Evolutionary conservation across 2,329 filamentous ascomycete species (phyloP), one percentile per base, ranked within the genome.

Genomic region (Fusarium oxysporum): DNA sequence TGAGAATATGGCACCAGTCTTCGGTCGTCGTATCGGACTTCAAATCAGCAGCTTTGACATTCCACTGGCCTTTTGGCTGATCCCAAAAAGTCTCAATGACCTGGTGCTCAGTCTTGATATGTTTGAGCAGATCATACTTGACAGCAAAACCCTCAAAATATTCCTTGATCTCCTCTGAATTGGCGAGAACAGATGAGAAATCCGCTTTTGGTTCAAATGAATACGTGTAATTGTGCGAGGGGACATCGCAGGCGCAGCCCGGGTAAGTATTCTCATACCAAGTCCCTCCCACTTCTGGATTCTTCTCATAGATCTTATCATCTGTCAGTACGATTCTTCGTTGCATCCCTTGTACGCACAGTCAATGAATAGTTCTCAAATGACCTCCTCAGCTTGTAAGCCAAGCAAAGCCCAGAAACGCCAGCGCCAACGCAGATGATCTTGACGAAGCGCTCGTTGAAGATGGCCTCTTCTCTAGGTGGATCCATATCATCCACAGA

Each of bases 351-450:
- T 11, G 3, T 37, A 35, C 16, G 8, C 11, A 68, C 65, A 5
- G 43, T 68, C 10, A 67, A 17, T 35, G 54, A 28, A 13, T 62
- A 68, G 19, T 68, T 66, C 4, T 55, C 7, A 28, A 68, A 68
- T 4, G 62, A 67, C 1, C 65, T 58, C 11, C 6, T 30, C 6
- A 68, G 19, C 19, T 68, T 68, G 62, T 68, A 68, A 6, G 65
- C 62, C 1, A 72, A 41, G 21, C 68, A 71, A 23, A 72, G 17
- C 4, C 69, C 69, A 11, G 68, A 71, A 3, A 71, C 54, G 0
- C 69, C 69, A 17, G 69, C 69, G 9, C 69, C 69, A 23, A 71
- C 16, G 8, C 69, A 71, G 4, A 68, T 28, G 25, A 72, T 37
- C 44, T 72, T 72, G 25, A 67, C 69, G 23, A 68, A 67, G 8